These are phyloP conservation scores for Ephemerocybe angulata DNA, from an alignment of 768 basidiomycete genomes.

Conservation along the genomic window DNA sequence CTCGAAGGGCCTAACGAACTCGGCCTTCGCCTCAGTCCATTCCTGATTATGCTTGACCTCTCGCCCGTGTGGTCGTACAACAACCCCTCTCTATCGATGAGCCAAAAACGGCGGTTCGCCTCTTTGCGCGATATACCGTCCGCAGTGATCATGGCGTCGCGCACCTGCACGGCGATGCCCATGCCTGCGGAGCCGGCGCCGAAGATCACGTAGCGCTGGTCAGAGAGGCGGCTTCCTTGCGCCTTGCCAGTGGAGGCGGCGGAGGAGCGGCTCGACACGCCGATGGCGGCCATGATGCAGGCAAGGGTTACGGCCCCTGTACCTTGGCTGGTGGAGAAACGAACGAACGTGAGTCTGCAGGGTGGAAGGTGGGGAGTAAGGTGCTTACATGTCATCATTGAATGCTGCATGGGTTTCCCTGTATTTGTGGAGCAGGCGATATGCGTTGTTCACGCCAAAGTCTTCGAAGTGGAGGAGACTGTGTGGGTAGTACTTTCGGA, in stretches of 20 bases:
- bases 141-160: conserved; percentile 65
- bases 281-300: conserved; percentile 62
- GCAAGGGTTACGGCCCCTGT: conserved; percentile 75
- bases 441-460: conserved; percentile 76
- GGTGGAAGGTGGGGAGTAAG: neutral
- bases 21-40: conserved; percentile 20
- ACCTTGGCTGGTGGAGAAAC: conserved; percentile 50
- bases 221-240: conserved; percentile 43
- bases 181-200: conserved; percentile 82
- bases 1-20: conserved; percentile 56
- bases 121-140: conserved; percentile 51
- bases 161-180: conserved; percentile 72
- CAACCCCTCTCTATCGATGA: conserved; percentile 56
- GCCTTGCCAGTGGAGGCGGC: conserved; percentile 16
- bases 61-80: conserved; percentile 15
- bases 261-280: conserved; percentile 46
- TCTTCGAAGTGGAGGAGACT: conserved; percentile 82
- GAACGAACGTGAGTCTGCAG: neutral
- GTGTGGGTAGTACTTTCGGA: conserved; percentile 65
- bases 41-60: conserved; percentile 30
- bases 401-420: conserved; percentile 63
- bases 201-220: conserved; percentile 76
- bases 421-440: conserved; percentile 61
- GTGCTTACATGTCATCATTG: conserved; percentile 77
- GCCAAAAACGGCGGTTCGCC: conserved; percentile 65